phyloP scores from a whole-genome alignment of 352 stramenopile species.

The Phytopythium delawarense region DNA sequence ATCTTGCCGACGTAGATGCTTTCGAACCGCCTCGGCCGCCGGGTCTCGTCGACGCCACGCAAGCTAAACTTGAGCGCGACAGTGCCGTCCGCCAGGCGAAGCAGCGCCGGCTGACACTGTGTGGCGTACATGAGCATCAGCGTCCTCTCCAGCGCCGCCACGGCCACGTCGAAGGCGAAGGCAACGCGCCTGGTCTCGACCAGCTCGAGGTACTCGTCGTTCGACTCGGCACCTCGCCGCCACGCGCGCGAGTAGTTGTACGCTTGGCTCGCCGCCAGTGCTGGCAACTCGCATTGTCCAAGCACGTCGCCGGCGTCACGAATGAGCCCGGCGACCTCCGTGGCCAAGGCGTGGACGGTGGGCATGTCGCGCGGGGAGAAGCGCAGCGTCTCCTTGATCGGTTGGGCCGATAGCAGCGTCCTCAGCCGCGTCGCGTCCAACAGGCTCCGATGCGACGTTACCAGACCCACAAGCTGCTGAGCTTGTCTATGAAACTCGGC shows the following conservation, averaged over 20 bases:
- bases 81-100: neutral
- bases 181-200: neutral
- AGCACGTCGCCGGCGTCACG: neutral
- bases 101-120: neutral
- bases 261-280: neutral
- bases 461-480: neutral
- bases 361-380: neutral
- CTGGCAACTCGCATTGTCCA: neutral
- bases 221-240: neutral
- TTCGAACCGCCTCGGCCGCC: neutral
- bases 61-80: neutral
- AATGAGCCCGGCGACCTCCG: neutral
- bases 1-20: slow-evolving; percentile 1
- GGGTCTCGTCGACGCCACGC: neutral
- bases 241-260: neutral
- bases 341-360: neutral
- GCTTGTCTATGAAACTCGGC: neutral
- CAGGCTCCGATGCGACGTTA: neutral
- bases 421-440: neutral
- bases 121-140: neutral
- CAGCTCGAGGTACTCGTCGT: neutral
- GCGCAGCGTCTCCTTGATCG: too few relatives aligned
- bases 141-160: neutral
- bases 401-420: neutral
- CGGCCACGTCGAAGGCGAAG: neutral